phyloP scores from a whole-genome alignment of 495 filamentous ascomycete genomes.

The Aspergillus affinis region DNA sequence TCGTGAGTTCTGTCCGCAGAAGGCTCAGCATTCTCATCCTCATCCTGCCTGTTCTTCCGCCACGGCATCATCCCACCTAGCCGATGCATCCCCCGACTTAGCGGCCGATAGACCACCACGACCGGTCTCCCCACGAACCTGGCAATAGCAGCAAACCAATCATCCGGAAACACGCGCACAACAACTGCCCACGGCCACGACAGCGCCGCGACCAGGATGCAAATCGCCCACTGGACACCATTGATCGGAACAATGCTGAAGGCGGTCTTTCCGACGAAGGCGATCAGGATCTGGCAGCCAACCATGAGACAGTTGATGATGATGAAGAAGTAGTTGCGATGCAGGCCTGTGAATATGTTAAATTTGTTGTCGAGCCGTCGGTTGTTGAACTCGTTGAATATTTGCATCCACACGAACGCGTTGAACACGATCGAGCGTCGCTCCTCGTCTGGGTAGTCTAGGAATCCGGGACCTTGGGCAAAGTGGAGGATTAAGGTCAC shows the following conservation, averaged over 20 bases:
- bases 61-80: background rate
- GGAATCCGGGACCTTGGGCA: constrained; percentile 49
- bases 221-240: constrained; percentile 66
- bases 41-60: background rate
- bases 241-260: constrained; percentile 63
- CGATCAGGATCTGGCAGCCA: constrained; percentile 69
- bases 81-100: constrained; percentile 6
- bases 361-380: constrained; percentile 75
- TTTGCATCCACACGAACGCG: constrained; percentile 87
- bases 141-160: constrained; percentile 30
- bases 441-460: constrained; percentile 42
- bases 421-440: constrained; percentile 74
- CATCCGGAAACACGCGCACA: constrained; percentile 60
- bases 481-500: constrained; percentile 72
- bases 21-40: background rate
- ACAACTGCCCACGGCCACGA: constrained; percentile 66
- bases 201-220: constrained; percentile 61
- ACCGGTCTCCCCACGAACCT: constrained; percentile 11
- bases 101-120: constrained; percentile 6
- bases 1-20: background rate
- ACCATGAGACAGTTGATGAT: constrained; percentile 68
- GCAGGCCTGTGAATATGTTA: constrained; percentile 74
- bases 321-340: constrained; percentile 68
- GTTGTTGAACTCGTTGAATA: constrained; percentile 86
- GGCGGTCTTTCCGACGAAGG: constrained; percentile 63